Conservation (phyloP, 2,329 filamentous ascomycete genomes). For the Fonsecaea pedrosoi region DNA sequence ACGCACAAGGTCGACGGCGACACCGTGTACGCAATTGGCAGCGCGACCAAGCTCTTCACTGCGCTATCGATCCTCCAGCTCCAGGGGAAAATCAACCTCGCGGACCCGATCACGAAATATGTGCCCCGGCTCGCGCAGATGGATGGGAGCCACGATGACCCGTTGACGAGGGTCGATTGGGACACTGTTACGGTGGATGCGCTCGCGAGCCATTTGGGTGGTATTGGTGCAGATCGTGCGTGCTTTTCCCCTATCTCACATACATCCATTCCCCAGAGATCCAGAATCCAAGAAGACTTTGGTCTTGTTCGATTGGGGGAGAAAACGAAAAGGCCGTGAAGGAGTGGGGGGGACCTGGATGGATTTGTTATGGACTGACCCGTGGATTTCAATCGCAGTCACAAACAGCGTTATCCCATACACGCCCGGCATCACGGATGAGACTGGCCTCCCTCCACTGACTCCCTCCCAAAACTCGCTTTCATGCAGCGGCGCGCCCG, state of each 20-base stretch:
- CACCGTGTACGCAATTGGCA: conserved; percentile 53
- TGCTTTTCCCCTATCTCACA: too few species aligned
- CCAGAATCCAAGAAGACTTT: too few species aligned
- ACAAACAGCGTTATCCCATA: conserved; percentile 1
- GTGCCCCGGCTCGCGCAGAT: neutral
- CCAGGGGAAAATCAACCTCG: conserved; percentile 7
- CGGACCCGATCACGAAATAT: conserved; percentile 18
- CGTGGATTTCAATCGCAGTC: neutral
- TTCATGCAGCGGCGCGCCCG: neutral
- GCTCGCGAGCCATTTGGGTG: neutral
- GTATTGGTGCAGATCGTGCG: neutral
- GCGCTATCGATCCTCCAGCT: conserved; percentile 44
- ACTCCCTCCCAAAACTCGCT: conserved; percentile 3
- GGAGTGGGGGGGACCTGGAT: neutral
- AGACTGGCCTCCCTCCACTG: conserved; percentile 4
- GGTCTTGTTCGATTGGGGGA: too few species aligned
- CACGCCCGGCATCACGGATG: neutral
- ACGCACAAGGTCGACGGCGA: conserved; percentile 49
- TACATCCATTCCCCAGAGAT: too few species aligned
- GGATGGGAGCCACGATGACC: neutral
- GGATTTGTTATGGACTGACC: neutral
- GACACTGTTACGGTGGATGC: conserved; percentile 15
- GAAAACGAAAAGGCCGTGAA: too few species aligned
- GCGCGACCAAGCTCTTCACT: conserved; percentile 51
- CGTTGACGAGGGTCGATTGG: neutral